Evolutionary conservation across 2,329 filamentous ascomycete genomes (phyloP), one percentile per base, ranked within the genome.

Genomic region (Apiospora pterosperma): DNA sequence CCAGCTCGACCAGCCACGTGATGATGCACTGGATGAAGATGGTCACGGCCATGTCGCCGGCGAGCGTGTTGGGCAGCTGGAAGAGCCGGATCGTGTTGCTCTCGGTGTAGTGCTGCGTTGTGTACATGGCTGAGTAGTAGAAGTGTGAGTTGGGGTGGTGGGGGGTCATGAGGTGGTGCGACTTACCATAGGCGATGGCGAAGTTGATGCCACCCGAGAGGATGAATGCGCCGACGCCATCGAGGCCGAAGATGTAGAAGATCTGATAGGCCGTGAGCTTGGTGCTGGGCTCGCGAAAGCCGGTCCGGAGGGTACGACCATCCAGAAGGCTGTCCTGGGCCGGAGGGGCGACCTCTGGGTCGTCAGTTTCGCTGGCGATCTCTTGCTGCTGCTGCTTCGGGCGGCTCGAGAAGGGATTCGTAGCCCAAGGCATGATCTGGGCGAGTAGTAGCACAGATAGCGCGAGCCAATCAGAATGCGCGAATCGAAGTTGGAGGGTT

Each of bases 191-290:
- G 19, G 81, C 83, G 64, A 85, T 77, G 55, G 77, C 80, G 70
- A 85, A 84, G 73, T 85, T 85, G 66, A 85, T 80, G 25, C 75
- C 81, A 0, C 79, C 84, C 0, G 82, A 83, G 2, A 85, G 55
- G n/a, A 81, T 60, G 66, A 80, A 77, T 11, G 81, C 80, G 16
- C 80, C 80, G 38, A 85, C 31, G 4, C 82, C 83, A 64, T 84
- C 79, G 3, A 83, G 68, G 1, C 79, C 69, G 58, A 84, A 80
- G 16, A 86, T 75, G 71, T 85, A 85, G 64, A 84, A 78, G 23
- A 79, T 65, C 67, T 85, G 83, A 64, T 81, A 79, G 0, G 65
- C 67, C 2, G 80, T 83, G 36, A 82, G 69, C n/a, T 69, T 69
- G 6, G 71, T 63, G 44, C 77, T 83, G 21, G 82, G 80, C 42